Evolutionary conservation across 1,284 basidiomycete species (phyloP).

Genomic region (Cystobasidium pallidum): DNA sequence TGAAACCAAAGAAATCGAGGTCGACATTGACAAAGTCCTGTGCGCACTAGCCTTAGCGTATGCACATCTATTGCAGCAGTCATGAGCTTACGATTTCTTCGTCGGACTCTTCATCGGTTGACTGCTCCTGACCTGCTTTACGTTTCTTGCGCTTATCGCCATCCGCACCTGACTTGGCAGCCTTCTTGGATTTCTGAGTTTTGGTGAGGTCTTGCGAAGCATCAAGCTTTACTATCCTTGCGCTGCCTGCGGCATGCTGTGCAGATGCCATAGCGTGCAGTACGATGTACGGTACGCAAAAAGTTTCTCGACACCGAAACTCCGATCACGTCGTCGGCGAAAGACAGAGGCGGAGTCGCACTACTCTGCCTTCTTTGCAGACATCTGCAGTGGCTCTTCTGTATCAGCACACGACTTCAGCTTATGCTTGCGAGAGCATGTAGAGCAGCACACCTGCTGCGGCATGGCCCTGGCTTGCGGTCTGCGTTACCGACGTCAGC

Average conservation of each 20-base stretch:
- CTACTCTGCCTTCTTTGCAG: too few species aligned
- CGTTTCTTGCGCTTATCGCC: constrained; percentile 29
- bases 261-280: constrained; percentile 4
- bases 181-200: constrained; percentile 19
- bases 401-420: background rate
- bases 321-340: constrained; percentile 14
- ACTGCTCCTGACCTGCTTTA: constrained; percentile 13
- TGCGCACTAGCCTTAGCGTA: background rate
- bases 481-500: background rate
- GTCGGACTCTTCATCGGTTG: constrained; percentile 32
- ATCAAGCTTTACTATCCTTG: constrained; percentile 42
- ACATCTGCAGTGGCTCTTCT: background rate
- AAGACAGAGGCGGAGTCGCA: background rate
- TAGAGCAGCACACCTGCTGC: constrained; percentile 17
- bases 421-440: constrained; percentile 29
- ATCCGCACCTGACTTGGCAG: constrained; percentile 4
- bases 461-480: background rate
- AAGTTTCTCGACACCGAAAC: constrained; percentile 5
- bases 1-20: constrained; percentile 89
- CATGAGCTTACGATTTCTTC: constrained; percentile 21
- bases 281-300: too few species aligned
- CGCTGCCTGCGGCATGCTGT: constrained; percentile 10
- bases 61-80: background rate
- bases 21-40: constrained; percentile 71
- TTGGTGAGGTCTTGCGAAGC: constrained; percentile 18